A percentile compares a stretch with the other conserved stretches of the same genome.
These are phyloP conservation scores for Lodderomyces metapsilosis DNA, from an alignment of 1,139 yeast genomes.

Conservation along the genomic window DNA sequence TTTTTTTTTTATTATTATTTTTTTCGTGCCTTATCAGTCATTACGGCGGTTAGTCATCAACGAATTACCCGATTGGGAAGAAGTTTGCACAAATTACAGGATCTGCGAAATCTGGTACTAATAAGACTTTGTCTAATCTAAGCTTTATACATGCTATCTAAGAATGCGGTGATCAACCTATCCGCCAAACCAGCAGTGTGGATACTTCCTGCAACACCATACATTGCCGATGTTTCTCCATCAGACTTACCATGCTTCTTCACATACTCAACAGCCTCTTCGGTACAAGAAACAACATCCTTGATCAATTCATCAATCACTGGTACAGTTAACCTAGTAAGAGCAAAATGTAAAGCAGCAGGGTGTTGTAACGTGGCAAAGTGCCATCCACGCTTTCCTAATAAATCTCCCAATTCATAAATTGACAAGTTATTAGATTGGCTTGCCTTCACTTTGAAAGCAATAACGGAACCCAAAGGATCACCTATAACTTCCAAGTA, in stretches of 20 bases:
- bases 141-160: slow-evolving; percentile 71
- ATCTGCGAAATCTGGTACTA: too few species aligned
- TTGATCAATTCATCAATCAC: slow-evolving; percentile 60
- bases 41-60: background rate
- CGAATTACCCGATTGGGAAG: background rate
- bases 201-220: slow-evolving; percentile 94
- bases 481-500: slow-evolving; percentile 68
- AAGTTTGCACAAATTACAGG: too few species aligned
- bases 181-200: slow-evolving; percentile 85
- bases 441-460: slow-evolving; percentile 56
- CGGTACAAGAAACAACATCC: slow-evolving; percentile 52
- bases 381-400: slow-evolving; percentile 83
- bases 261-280: slow-evolving; percentile 36
- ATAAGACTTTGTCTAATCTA: too few species aligned
- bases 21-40: slow-evolving; percentile 1
- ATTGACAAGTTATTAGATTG: slow-evolving; percentile 47
- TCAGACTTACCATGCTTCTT: slow-evolving; percentile 26
- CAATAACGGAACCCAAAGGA: slow-evolving; percentile 77
- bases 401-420: slow-evolving; percentile 71
- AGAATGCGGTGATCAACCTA: slow-evolving; percentile 69
- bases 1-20: background rate
- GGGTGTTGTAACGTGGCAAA: slow-evolving; percentile 84
- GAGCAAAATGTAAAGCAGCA: slow-evolving; percentile 86
- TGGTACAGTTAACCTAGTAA: slow-evolving; percentile 68
- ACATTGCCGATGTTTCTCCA: slow-evolving; percentile 78